Percentiles rank a stretch among this genome's conserved stretches.
phyloP scores from a whole-genome alignment of 2,329 filamentous ascomycete genomes.

The Apiospora kogelbergensis region DNA sequence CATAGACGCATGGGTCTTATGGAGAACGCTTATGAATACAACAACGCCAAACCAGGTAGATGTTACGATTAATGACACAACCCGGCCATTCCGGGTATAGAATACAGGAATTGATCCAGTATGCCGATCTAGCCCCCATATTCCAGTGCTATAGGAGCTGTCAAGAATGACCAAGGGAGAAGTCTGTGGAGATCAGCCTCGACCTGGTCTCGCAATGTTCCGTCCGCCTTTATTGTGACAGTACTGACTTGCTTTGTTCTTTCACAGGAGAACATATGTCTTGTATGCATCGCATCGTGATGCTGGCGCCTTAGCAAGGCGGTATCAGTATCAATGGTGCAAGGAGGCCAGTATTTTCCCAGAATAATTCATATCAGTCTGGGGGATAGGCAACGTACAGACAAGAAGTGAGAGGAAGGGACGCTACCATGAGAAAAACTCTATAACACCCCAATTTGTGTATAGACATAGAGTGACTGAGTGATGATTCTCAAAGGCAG shows the following conservation, averaged over 20 bases:
- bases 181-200: background rate
- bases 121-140: background rate
- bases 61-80: slow-evolving; percentile 2
- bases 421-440: background rate
- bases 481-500: background rate
- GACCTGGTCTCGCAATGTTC: background rate
- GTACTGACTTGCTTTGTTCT: background rate
- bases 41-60: background rate
- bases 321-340: no score
- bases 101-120: background rate
- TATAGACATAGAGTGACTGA: background rate
- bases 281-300: background rate
- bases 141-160: background rate
- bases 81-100: background rate
- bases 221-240: background rate
- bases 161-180: background rate
- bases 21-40: background rate
- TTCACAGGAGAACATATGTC: background rate
- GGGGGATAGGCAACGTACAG: background rate
- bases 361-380: background rate
- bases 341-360: no score
- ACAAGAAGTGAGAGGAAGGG: background rate
- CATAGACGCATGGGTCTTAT: background rate
- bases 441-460: background rate
- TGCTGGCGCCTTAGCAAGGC: background rate